Conservation (phyloP, 257 asterid genomes). For the Penstemon newberryi region DNA sequence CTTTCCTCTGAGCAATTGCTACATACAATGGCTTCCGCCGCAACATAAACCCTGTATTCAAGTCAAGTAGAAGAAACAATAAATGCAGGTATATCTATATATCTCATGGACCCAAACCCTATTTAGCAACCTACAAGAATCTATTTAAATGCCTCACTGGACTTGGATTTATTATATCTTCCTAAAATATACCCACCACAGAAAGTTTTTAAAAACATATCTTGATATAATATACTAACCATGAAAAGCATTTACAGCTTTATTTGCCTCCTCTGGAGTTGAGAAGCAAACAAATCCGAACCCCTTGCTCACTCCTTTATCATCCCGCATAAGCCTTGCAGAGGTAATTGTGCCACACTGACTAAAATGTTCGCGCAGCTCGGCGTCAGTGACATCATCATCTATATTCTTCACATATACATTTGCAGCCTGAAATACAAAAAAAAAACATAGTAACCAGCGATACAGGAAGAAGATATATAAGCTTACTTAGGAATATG, state of each 20-base stretch:
- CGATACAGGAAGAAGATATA: background rate
- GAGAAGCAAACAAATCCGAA: constrained; percentile 94
- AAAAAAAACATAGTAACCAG: constrained; percentile 11
- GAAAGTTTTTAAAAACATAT: constrained; percentile 33
- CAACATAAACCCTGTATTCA: constrained; percentile 58
- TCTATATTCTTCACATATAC: constrained; percentile 83
- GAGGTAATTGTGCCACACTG: constrained; percentile 77
- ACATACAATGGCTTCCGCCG: constrained; percentile 74
- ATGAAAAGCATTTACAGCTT: constrained; percentile 59
- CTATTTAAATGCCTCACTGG: constrained; percentile 8
- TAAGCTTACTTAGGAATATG: background rate
- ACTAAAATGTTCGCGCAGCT: constrained; percentile 61
- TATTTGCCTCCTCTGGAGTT: constrained; percentile 67
- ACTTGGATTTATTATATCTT: constrained; percentile 1
- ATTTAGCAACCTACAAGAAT: background rate
- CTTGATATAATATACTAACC: constrained; percentile 36
- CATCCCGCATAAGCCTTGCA: constrained; percentile 77
- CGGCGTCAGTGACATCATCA: constrained; percentile 65
- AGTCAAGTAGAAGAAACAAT: constrained; percentile 14
- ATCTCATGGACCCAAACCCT: constrained; percentile 8
- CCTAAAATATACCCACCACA: constrained; percentile 43
- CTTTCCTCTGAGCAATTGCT: constrained; percentile 87
- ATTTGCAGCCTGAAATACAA: constrained; percentile 61
- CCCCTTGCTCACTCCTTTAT: constrained; percentile 76
- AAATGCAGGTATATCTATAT: background rate